A percentile compares a stretch with the other conserved stretches of the same genome.
These are phyloP conservation scores for Candida alai DNA, from an alignment of 805 yeast genomes.

Conservation along the genomic window DNA sequence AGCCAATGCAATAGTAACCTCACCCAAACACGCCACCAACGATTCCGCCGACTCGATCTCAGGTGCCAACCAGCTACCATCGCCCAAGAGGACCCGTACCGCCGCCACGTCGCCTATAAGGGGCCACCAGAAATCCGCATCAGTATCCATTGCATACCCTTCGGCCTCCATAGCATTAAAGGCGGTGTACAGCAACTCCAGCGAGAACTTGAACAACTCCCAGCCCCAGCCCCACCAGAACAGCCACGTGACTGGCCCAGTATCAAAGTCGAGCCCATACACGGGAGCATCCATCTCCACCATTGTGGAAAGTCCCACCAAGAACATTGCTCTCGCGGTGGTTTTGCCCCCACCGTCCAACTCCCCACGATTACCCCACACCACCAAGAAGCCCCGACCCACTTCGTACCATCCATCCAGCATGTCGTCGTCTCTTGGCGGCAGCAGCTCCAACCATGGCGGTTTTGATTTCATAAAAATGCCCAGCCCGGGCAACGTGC, in stretches of 20 bases:
- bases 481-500: conserved; percentile 27
- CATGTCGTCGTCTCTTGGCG: conserved; percentile 26
- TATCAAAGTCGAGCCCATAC: conserved; percentile 25
- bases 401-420: conserved; percentile 78
- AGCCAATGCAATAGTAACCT: conserved; percentile 46
- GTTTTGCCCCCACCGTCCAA: conserved; percentile 1
- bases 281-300: conserved; percentile 40
- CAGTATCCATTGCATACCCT: conserved; percentile 34
- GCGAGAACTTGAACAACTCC: conserved; percentile 11
- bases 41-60: conserved; percentile 2
- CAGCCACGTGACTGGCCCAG: conserved; percentile 8
- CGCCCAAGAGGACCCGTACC: conserved; percentile 15
- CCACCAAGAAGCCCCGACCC: conserved; percentile 67
- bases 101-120: conserved; percentile 18
- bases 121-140: conserved; percentile 27
- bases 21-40: conserved; percentile 21
- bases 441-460: conserved; percentile 14
- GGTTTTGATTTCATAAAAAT: conserved; percentile 31
- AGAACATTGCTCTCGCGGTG: conserved; percentile 1
- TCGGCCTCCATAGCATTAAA: conserved; percentile 68
- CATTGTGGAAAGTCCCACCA: conserved; percentile 42
- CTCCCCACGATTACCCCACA: conserved; percentile 36
- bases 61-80: conserved; percentile 5
- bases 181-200: conserved; percentile 62
- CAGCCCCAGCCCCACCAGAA: conserved; percentile 6